A percentile compares a stretch with the other conserved stretches of the same genome.
Evolutionary conservation across 306 rosid species (phyloP).

Genomic region (Sesbania bispinosa): DNA sequence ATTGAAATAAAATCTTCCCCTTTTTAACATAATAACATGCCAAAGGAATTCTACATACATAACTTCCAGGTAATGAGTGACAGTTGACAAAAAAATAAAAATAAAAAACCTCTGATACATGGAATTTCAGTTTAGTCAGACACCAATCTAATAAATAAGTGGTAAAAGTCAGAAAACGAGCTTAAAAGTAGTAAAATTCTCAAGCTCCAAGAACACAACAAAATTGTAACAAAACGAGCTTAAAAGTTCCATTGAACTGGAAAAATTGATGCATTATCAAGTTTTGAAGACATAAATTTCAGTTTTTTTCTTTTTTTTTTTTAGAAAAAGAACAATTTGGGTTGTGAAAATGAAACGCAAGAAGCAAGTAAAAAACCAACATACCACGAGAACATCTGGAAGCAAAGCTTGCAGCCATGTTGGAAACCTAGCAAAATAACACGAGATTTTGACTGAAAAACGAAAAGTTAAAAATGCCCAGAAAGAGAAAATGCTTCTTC

Average conservation of each 20-base stretch:
- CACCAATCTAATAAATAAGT: not conserved
- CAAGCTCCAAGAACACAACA: not conserved
- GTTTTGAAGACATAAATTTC: not conserved
- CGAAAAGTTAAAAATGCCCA: not conserved
- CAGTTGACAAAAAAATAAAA: not conserved
- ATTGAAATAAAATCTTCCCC: not conserved
- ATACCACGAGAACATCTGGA: slow-evolving; percentile 38
- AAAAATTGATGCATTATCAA: not conserved
- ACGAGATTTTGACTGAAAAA: not conserved
- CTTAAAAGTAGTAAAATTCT: not conserved
- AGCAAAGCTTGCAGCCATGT: slow-evolving; percentile 40
- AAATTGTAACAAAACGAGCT: not conserved
- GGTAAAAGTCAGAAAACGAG: not conserved
- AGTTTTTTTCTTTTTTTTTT: not conserved
- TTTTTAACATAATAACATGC: not conserved
- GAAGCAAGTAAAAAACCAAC: not conserved
- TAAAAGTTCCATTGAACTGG: not conserved
- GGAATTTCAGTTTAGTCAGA: not conserved
- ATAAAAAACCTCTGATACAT: not conserved
- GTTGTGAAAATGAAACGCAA: not conserved
- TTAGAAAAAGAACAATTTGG: not conserved
- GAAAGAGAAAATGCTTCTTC: not conserved
- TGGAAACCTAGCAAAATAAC: not conserved
- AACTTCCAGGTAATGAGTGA: not conserved
- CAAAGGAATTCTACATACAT: not conserved